phyloP scores from a whole-genome alignment of 352 stramenopile species.

The Phytophthora nicotianae region DNA sequence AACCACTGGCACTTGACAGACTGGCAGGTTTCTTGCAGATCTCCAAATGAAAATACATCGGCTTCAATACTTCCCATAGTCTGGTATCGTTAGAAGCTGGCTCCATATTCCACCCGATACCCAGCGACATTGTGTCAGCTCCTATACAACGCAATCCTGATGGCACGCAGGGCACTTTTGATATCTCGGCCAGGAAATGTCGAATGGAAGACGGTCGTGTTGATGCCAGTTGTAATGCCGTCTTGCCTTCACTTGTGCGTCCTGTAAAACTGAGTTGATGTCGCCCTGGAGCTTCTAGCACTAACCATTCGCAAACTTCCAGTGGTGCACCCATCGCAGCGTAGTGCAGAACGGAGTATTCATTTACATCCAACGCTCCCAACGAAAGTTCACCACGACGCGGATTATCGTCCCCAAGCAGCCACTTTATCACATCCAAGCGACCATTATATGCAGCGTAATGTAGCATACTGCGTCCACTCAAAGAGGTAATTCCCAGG shows the following conservation, averaged over 20 bases:
- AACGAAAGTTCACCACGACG: conserved; percentile 36
- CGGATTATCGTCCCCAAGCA: conserved; percentile 39
- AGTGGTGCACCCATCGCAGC: conserved; percentile 63
- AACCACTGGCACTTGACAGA: conserved; percentile 44
- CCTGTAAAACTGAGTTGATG: conserved; percentile 50
- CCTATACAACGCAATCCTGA: conserved; percentile 50
- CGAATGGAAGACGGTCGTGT: conserved; percentile 38
- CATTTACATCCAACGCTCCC: conserved; percentile 51
- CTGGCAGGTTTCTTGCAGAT: conserved; percentile 62
- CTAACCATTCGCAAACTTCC: conserved; percentile 65
- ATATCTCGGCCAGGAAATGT: conserved; percentile 48
- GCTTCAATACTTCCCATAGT: conserved; percentile 45
- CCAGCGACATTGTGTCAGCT: conserved; percentile 53
- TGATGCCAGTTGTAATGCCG: conserved; percentile 47
- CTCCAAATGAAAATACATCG: conserved; percentile 62
- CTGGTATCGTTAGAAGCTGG: conserved; percentile 28
- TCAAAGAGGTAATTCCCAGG: conserved; percentile 62
- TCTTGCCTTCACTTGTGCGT: conserved; percentile 49
- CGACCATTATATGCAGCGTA: conserved; percentile 74
- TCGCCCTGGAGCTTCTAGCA: conserved; percentile 46
- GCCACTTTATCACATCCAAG: conserved; percentile 53
- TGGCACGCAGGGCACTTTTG: conserved; percentile 40
- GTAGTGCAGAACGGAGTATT: conserved; percentile 72
- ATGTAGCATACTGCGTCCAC: conserved; percentile 67
- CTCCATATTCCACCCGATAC: conserved; percentile 63